These are phyloP conservation scores for Erucastrum elatum DNA, from an alignment of 345 rosid genomes.

Conservation along the genomic window DNA sequence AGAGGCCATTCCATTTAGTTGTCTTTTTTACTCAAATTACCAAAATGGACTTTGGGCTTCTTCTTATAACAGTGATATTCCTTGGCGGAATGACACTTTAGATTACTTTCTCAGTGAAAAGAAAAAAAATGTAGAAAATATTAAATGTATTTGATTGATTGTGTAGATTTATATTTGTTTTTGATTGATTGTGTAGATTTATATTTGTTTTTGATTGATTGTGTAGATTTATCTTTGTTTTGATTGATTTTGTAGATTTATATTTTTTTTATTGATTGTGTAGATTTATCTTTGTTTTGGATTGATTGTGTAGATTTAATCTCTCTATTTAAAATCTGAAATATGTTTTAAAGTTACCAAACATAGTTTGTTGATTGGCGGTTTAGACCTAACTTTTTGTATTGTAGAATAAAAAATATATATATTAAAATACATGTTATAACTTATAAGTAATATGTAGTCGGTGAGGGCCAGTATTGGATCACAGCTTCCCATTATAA, in stretches of 20 bases:
- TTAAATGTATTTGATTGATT: no score
- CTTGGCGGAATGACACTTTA: not conserved
- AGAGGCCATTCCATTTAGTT: conserved; percentile 18
- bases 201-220: no score
- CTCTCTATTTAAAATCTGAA: not conserved
- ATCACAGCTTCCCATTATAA: conserved; percentile 18
- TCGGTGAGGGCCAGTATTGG: conserved; percentile 19
- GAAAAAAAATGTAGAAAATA: no score
- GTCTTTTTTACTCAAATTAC: conserved; percentile 33
- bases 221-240: no score
- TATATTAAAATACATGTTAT: not conserved
- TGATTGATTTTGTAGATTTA: no score
- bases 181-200: no score
- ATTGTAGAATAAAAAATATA: not conserved
- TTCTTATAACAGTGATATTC: not conserved
- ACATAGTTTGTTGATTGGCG: not conserved
- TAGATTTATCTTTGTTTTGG: no score
- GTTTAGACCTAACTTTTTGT: not conserved
- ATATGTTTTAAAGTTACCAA: not conserved
- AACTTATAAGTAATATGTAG: not conserved
- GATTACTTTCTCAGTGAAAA: not conserved
- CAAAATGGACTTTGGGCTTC: conserved; percentile 28
- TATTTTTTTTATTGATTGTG: no score
- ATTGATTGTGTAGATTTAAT: no score
- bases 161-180: no score